Percentiles rank a stretch among this genome's conserved stretches.
Conservation (phyloP, 805 yeast species). For the Pichia cabralensis region DNA sequence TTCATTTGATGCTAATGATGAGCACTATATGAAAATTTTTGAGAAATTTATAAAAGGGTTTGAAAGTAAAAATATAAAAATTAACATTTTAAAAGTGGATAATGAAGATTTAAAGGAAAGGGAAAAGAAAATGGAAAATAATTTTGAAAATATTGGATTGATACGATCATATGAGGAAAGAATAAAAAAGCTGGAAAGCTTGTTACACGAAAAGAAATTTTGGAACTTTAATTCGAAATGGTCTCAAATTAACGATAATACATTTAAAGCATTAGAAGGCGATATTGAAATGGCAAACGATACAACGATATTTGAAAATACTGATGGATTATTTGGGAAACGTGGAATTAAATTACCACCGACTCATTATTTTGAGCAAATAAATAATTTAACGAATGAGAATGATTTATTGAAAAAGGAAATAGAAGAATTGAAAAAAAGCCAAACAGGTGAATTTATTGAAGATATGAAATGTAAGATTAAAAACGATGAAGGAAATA, state of each 20-base stretch:
- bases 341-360: conserved; percentile 18
- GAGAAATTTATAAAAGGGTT: conserved; percentile 37
- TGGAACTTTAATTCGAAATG: conserved; percentile 36
- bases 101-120: background rate
- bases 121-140: background rate
- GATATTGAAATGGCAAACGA: no score
- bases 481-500: conserved; percentile 48
- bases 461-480: conserved; percentile 58
- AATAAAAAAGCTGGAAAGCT: conserved; percentile 65
- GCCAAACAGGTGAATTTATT: no score
- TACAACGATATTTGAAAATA: no score
- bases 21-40: conserved; percentile 30
- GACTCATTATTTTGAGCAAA: conserved; percentile 19
- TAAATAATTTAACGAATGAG: conserved; percentile 15
- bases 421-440: conserved; percentile 10
- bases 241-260: no score
- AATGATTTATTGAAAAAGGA: conserved; percentile 11
- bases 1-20: conserved; percentile 20
- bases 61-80: conserved; percentile 26
- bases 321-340: no score
- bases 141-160: conserved; percentile 21
- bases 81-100: no score
- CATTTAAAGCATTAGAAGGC: no score
- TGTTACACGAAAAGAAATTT: conserved; percentile 65
- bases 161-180: conserved; percentile 59